Conservation (phyloP, 2,329 filamentous ascomycete species). For the Aspergillus aculeatinus region DNA sequence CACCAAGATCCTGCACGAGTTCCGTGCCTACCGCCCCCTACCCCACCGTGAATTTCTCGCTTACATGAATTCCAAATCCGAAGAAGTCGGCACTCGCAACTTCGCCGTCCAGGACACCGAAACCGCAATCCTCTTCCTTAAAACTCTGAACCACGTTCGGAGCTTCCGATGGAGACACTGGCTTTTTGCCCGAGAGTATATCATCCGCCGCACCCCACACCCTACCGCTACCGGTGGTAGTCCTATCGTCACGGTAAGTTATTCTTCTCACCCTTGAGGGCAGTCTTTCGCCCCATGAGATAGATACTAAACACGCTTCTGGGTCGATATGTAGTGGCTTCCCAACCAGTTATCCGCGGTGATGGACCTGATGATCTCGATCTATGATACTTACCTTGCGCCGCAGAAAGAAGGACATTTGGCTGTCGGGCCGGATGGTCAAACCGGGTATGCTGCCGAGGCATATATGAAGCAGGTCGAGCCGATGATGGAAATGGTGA, state of each 20-base stretch:
- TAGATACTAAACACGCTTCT: neutral
- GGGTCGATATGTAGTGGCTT: slow-evolving; percentile 37
- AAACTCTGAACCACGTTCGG: slow-evolving; percentile 47
- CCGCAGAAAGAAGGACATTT: slow-evolving; percentile 26
- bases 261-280: neutral
- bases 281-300: neutral
- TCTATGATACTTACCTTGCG: slow-evolving; percentile 42
- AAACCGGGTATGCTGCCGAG: neutral
- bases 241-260: slow-evolving; percentile 48
- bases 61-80: slow-evolving; percentile 60
- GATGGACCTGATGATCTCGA: slow-evolving; percentile 50
- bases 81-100: slow-evolving; percentile 45
- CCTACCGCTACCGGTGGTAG: slow-evolving; percentile 51
- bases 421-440: slow-evolving; percentile 10
- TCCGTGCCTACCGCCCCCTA: slow-evolving; percentile 82
- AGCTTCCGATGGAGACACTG: slow-evolving; percentile 53
- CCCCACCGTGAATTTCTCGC: slow-evolving; percentile 85
- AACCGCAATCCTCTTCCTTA: slow-evolving; percentile 46
- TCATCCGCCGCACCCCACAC: slow-evolving; percentile 46
- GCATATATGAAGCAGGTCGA: slow-evolving; percentile 38
- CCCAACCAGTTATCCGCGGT: slow-evolving; percentile 50
- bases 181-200: slow-evolving; percentile 51
- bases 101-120: slow-evolving; percentile 40
- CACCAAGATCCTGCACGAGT: slow-evolving; percentile 83
- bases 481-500: slow-evolving; percentile 39